Conservation (phyloP, 768 basidiomycete genomes). For the Boletus reticuloceps region DNA sequence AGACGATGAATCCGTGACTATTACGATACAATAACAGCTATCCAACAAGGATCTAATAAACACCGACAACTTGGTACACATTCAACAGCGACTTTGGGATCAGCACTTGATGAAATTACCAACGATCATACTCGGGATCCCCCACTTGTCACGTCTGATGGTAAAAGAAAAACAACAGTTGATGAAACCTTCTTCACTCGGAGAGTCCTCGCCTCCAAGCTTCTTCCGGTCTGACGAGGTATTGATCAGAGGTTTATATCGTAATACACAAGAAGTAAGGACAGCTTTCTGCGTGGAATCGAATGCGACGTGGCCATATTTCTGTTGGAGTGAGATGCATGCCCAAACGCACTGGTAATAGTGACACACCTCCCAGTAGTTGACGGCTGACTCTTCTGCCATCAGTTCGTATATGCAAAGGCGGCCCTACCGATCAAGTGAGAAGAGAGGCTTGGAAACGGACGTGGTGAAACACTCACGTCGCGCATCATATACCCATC, state of each 20-base stretch:
- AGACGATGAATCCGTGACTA: slow-evolving; percentile 9
- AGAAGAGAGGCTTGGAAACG: background rate
- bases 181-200: slow-evolving; percentile 70
- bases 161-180: slow-evolving; percentile 93
- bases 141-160: slow-evolving; percentile 80
- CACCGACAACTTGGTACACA: slow-evolving; percentile 1
- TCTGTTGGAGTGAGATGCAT: slow-evolving; percentile 42
- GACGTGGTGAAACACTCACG: slow-evolving; percentile 38
- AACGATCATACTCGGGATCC: slow-evolving; percentile 87
- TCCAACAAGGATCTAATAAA: slow-evolving; percentile 9
- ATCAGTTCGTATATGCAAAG: slow-evolving; percentile 97
- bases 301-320: slow-evolving; percentile 93
- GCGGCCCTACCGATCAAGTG: slow-evolving; percentile 54
- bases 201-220: slow-evolving; percentile 24
- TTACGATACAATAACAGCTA: slow-evolving; percentile 4
- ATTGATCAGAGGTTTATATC: slow-evolving; percentile 68
- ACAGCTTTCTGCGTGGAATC: slow-evolving; percentile 92
- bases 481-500: slow-evolving; percentile 89
- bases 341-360: background rate
- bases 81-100: slow-evolving; percentile 2
- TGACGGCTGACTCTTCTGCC: slow-evolving; percentile 95
- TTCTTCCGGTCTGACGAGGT: slow-evolving; percentile 31
- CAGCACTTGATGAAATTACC: slow-evolving; percentile 82
- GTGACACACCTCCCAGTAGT: slow-evolving; percentile 87
- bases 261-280: slow-evolving; percentile 85